phyloP scores from a whole-genome alignment of 2,329 filamentous ascomycete genomes.

The Pseudogymnoascus sp. region DNA sequence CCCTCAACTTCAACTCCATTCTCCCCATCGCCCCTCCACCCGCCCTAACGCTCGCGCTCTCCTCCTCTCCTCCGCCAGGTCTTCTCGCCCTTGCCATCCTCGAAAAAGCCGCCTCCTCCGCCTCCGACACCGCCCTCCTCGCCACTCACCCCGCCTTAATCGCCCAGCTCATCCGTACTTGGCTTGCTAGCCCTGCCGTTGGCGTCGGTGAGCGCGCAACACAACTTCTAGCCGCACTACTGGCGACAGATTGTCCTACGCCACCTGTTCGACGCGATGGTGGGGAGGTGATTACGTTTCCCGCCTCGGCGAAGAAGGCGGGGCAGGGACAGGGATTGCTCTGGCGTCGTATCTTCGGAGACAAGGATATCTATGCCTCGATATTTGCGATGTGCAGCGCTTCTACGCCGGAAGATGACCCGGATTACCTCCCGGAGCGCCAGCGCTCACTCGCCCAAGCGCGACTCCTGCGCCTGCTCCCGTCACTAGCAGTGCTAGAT shows the following conservation, averaged over 20 bases:
- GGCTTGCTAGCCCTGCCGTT: constrained; percentile 46
- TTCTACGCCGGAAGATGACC: constrained; percentile 17
- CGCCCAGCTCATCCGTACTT: constrained; percentile 40
- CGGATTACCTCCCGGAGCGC: constrained; percentile 22
- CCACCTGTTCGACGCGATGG: constrained; percentile 13
- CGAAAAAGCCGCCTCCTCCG: constrained; percentile 43
- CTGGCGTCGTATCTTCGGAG: constrained; percentile 45
- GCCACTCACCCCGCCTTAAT: constrained; percentile 42
- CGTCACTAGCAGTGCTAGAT: constrained; percentile 24
- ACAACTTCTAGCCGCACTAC: constrained; percentile 43
- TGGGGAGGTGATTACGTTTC: constrained; percentile 20
- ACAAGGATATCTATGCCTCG: constrained; percentile 37
- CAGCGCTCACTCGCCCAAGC: constrained; percentile 29
- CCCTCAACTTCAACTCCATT: constrained; percentile 43
- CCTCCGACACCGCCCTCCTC: constrained; percentile 42
- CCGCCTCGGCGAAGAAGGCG: constrained; percentile 22
- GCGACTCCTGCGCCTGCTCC: constrained; percentile 26
- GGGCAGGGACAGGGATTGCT: constrained; percentile 40
- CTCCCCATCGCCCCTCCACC: constrained; percentile 44
- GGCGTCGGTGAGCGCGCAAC: constrained; percentile 47
- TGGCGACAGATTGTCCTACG: constrained; percentile 47
- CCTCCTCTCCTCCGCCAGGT: constrained; percentile 47
- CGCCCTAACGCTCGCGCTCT: constrained; percentile 43
- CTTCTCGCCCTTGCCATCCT: constrained; percentile 49
- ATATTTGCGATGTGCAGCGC: constrained; percentile 34